Conservation (phyloP, 768 basidiomycete species). For the Dioszegia aurantiaca region DNA sequence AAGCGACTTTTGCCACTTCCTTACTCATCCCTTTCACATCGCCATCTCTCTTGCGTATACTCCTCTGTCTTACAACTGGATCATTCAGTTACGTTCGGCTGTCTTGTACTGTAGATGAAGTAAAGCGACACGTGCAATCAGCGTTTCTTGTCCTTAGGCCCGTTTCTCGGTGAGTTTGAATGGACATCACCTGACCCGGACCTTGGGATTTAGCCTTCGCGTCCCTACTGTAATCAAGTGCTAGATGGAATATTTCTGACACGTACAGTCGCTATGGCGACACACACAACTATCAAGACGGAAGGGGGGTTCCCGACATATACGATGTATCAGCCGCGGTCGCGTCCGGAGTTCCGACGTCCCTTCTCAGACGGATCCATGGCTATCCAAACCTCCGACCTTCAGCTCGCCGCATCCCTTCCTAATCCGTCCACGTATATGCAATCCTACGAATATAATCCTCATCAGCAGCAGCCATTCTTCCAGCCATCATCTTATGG, state of each 20-base stretch:
- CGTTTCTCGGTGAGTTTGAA: too few species aligned
- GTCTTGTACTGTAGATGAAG: too few species aligned
- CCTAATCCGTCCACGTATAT: conserved; percentile 17
- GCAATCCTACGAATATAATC: conserved; percentile 8
- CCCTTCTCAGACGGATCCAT: conserved; percentile 41
- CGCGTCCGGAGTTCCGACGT: conserved; percentile 17
- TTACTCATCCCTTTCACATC: not conserved
- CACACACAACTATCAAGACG: conserved; percentile 5
- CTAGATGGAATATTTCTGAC: too few species aligned
- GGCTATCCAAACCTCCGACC: conserved; percentile 34
- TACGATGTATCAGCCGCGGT: not conserved
- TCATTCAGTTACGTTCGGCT: too few species aligned
- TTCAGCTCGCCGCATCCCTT: conserved; percentile 19
- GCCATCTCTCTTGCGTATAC: too few species aligned
- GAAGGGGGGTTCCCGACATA: conserved; percentile 11
- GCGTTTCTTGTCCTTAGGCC: too few species aligned
- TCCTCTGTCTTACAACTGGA: too few species aligned
- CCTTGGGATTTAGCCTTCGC: too few species aligned
- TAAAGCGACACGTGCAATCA: too few species aligned
- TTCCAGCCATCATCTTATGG: conserved; percentile 4
- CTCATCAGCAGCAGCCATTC: conserved; percentile 12
- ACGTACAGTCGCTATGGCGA: not conserved
- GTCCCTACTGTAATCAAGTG: too few species aligned
- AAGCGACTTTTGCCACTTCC: not conserved
- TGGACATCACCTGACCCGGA: too few species aligned